phyloP scores from a whole-genome alignment of 805 yeast genomes.

The Yamadazyma olivae region DNA sequence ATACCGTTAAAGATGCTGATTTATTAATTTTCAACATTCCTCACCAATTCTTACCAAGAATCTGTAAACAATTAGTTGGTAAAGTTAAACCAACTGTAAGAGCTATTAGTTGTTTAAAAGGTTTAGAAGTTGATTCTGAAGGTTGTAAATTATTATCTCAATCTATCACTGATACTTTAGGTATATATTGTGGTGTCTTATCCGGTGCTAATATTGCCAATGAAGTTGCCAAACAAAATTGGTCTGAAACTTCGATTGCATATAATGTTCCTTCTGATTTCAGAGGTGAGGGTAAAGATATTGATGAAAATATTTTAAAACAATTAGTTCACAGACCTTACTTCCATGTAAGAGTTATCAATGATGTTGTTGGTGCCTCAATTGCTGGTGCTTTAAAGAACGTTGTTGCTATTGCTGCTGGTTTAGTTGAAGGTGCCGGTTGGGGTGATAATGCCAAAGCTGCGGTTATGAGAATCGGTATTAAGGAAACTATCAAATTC shows the following conservation, averaged over 20 bases:
- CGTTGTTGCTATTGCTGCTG: conserved; percentile 94
- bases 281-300: conserved; percentile 64
- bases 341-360: conserved; percentile 92
- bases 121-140: conserved; percentile 80
- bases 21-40: conserved; percentile 92
- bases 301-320: conserved; percentile 69
- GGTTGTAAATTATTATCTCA: conserved; percentile 85
- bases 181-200: conserved; percentile 91
- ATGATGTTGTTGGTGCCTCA: conserved; percentile 94
- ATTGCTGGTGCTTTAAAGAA: conserved; percentile 97
- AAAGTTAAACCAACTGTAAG: conserved; percentile 66
- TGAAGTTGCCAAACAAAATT: conserved; percentile 91
- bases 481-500: conserved; percentile 85
- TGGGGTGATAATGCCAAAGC: conserved; percentile 99
- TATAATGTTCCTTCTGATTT: conserved; percentile 72
- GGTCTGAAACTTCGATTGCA: conserved; percentile 98
- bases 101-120: conserved; percentile 95
- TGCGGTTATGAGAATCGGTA: conserved; percentile 94
- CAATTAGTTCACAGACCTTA: conserved; percentile 94
- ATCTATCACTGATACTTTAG: conserved; percentile 74
- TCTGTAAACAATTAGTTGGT: conserved; percentile 75
- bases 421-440: conserved; percentile 94
- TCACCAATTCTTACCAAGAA: conserved; percentile 86
- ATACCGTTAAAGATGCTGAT: conserved; percentile 79
- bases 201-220: conserved; percentile 98